Percentiles rank a stretch among this genome's conserved stretches.
Evolutionary conservation across 2,329 filamentous ascomycete species (phyloP).

Genomic region (Alternaria longipes): DNA sequence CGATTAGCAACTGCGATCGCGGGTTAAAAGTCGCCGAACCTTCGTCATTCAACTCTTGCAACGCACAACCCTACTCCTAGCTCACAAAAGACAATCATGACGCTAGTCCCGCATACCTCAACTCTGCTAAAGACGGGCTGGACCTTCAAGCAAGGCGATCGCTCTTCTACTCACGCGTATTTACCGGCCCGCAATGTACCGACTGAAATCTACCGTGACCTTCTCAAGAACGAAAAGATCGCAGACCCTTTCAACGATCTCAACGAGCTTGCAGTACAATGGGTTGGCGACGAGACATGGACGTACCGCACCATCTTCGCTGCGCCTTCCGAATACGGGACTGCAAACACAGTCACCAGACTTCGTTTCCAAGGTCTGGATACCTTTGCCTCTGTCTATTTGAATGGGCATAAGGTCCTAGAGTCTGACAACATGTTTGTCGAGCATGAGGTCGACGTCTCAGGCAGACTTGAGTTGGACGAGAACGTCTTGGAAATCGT

Average conservation of each 20-base stretch:
- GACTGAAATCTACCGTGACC: conserved; percentile 58
- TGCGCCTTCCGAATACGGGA: conserved; percentile 43
- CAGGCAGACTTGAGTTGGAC: conserved; percentile 47
- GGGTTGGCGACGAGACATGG: conserved; percentile 60
- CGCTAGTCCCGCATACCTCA: conserved; percentile 7
- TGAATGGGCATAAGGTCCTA: conserved; percentile 64
- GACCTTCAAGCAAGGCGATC: conserved; percentile 58
- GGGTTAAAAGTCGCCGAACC: conserved; percentile 8
- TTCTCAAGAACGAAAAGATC: conserved; percentile 58
- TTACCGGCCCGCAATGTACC: conserved; percentile 55
- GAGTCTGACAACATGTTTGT: conserved; percentile 71
- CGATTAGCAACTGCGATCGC: not conserved
- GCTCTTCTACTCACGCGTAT: conserved; percentile 50
- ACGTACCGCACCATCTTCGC: conserved; percentile 50
- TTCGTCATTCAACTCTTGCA: not conserved
- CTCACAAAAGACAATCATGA: not conserved
- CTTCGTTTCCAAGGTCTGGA: conserved; percentile 71
- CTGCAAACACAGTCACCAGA: conserved; percentile 46
- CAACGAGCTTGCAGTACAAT: conserved; percentile 59
- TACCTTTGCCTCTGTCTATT: conserved; percentile 66
- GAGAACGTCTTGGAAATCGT: conserved; percentile 63
- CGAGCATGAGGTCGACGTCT: conserved; percentile 64
- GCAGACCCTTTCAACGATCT: conserved; percentile 59
- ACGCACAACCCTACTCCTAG: not conserved
- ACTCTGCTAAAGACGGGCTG: conserved; percentile 41